A percentile compares a stretch with the other conserved stretches of the same genome.
Conservation (phyloP, 805 yeast genomes). For the Lipomyces kockii region DNA sequence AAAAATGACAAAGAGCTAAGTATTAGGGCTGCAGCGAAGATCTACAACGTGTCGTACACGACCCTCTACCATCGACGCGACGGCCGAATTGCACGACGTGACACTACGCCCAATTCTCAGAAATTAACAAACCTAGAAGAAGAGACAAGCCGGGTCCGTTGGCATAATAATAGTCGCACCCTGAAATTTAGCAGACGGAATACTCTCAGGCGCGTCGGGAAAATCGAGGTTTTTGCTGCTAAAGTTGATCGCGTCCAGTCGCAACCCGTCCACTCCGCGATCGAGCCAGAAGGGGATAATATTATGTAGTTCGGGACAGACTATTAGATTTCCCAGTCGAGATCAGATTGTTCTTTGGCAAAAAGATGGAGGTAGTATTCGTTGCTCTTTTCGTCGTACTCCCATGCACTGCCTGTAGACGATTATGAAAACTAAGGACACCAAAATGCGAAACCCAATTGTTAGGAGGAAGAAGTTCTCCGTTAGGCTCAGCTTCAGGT, state of each 20-base stretch:
- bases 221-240: conserved; percentile 55
- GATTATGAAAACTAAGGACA: too few species aligned
- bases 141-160: too few species aligned
- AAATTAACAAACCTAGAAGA: too few species aligned
- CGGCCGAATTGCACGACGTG: too few species aligned
- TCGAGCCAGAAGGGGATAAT: conserved; percentile 65
- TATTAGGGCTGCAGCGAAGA: too few species aligned
- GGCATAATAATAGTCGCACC: conserved; percentile 50
- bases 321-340: conserved; percentile 63
- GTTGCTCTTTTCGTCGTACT: conserved; percentile 56
- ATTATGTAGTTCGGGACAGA: conserved; percentile 50
- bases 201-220: conserved; percentile 56
- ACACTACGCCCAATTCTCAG: too few species aligned
- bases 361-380: conserved; percentile 62
- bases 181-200: conserved; percentile 48
- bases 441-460: conserved; percentile 59
- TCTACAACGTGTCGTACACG: too few species aligned
- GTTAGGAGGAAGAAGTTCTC: conserved; percentile 60
- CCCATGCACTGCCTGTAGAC: conserved; percentile 53
- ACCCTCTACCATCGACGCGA: too few species aligned
- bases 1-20: too few species aligned
- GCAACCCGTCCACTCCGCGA: conserved; percentile 62
- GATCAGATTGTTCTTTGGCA: conserved; percentile 64
- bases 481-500: conserved; percentile 49
- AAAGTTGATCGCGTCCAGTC: conserved; percentile 61